A percentile compares a stretch with the other conserved stretches of the same genome.
These are phyloP conservation scores for Akanthomyces dipterigenus DNA, from an alignment of 2,329 filamentous ascomycete genomes.

Conservation along the genomic window DNA sequence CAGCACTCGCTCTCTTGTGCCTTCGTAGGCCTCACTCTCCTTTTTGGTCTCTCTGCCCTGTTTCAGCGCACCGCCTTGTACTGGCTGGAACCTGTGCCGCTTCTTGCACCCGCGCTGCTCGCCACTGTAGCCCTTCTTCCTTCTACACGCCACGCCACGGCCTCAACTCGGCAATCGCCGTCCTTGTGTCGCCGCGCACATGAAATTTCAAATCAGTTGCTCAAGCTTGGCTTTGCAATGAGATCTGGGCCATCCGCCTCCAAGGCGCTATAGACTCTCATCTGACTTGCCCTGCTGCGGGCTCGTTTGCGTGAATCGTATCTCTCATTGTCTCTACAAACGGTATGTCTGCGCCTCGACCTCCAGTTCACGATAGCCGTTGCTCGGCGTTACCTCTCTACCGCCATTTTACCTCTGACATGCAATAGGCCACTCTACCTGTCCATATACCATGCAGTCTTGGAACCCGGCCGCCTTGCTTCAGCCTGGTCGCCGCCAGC, in stretches of 20 bases:
- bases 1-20: slow-evolving; percentile 2
- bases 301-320: background rate
- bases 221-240: background rate
- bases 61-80: background rate
- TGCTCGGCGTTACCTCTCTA: background rate
- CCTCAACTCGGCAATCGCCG: slow-evolving; percentile 1
- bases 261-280: slow-evolving; percentile 1
- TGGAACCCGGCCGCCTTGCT: slow-evolving; percentile 38
- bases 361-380: background rate
- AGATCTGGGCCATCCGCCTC: background rate
- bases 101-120: background rate
- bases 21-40: slow-evolving; percentile 2
- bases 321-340: slow-evolving; percentile 8
- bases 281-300: background rate
- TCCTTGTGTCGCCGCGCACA: background rate
- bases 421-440: slow-evolving; percentile 22
- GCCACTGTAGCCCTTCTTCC: background rate
- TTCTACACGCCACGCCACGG: background rate
- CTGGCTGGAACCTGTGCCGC: background rate
- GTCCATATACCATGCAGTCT: slow-evolving; percentile 21
- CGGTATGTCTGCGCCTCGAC: background rate
- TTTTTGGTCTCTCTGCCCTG: background rate
- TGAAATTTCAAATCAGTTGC: background rate
- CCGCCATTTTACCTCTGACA: slow-evolving; percentile 10
- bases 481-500: slow-evolving; percentile 29